Evolutionary conservation across 2,329 filamentous ascomycete genomes (phyloP).

Genomic region (Periconia macrospinosa): DNA sequence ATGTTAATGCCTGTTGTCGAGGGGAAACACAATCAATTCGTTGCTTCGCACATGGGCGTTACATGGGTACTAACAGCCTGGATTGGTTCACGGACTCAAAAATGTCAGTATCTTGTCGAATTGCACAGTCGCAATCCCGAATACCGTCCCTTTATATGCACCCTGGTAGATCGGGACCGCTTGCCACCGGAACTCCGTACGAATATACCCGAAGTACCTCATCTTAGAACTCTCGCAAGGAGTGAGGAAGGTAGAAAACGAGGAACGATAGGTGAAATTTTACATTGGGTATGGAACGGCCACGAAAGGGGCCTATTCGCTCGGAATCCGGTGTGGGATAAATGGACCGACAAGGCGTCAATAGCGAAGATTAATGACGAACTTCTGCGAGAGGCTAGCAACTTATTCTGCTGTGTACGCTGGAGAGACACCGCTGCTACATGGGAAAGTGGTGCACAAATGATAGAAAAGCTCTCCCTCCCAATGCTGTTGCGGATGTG

Average conservation of each 20-base stretch:
- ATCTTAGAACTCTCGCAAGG: not conserved
- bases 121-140: not conserved
- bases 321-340: not conserved
- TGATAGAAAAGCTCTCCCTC: not conserved
- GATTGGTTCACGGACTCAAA: not conserved
- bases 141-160: not conserved
- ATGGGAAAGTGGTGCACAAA: not conserved
- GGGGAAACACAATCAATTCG: not conserved
- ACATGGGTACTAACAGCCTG: not conserved
- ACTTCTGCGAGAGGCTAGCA: not conserved
- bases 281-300: not conserved
- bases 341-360: not conserved
- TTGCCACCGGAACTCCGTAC: not conserved
- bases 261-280: not conserved
- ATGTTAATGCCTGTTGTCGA: not conserved
- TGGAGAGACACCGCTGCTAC: not conserved
- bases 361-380: not conserved
- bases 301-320: not conserved
- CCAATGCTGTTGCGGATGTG: not conserved
- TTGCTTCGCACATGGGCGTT: not conserved
- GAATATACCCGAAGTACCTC: not conserved
- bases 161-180: not conserved
- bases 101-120: not conserved
- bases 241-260: not conserved
- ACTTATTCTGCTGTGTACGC: not conserved